Percentiles rank a stretch among this genome's conserved stretches.
Evolutionary conservation across 1,139 yeast species (phyloP).

Genomic region (Candida pseudoviswanathii): DNA sequence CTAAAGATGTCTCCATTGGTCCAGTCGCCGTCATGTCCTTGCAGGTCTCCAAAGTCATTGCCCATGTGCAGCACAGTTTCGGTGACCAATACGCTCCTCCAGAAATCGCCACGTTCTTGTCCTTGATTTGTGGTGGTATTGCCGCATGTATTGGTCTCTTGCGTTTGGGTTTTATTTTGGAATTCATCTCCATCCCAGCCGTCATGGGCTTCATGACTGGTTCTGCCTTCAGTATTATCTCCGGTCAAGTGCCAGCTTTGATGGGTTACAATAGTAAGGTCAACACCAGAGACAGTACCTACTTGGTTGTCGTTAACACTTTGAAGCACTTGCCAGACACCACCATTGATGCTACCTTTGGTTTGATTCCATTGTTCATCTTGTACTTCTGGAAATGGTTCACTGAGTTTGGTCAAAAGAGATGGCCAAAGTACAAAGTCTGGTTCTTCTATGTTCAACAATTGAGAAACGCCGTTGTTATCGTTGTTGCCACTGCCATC

Average conservation of each 20-base stretch:
- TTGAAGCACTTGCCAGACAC: conserved; percentile 71
- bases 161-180: conserved; percentile 85
- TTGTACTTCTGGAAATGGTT: conserved; percentile 68
- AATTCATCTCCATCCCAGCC: conserved; percentile 87
- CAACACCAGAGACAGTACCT: conserved; percentile 74
- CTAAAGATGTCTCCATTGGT: conserved; percentile 94
- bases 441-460: conserved; percentile 72
- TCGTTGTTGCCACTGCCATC: conserved; percentile 72
- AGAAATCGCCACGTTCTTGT: conserved; percentile 75
- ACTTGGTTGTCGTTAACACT: conserved; percentile 67
- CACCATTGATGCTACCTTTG: conserved; percentile 84
- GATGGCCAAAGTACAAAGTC: conserved; percentile 61
- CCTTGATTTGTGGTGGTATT: conserved; percentile 83
- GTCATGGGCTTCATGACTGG: conserved; percentile 96
- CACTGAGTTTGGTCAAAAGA: conserved; percentile 58
- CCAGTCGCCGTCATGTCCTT: conserved; percentile 97
- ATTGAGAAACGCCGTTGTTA: conserved; percentile 78
- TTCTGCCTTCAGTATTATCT: conserved; percentile 79
- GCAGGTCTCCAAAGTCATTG: conserved; percentile 79
- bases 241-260: conserved; percentile 85
- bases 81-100: conserved; percentile 54
- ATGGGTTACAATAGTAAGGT: conserved; percentile 73
- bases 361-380: conserved; percentile 69
- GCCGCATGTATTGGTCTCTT: conserved; percentile 81
- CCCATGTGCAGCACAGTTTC: conserved; percentile 50